phyloP scores from a whole-genome alignment of 768 basidiomycete species.

The Xanthoconium purpureum region DNA sequence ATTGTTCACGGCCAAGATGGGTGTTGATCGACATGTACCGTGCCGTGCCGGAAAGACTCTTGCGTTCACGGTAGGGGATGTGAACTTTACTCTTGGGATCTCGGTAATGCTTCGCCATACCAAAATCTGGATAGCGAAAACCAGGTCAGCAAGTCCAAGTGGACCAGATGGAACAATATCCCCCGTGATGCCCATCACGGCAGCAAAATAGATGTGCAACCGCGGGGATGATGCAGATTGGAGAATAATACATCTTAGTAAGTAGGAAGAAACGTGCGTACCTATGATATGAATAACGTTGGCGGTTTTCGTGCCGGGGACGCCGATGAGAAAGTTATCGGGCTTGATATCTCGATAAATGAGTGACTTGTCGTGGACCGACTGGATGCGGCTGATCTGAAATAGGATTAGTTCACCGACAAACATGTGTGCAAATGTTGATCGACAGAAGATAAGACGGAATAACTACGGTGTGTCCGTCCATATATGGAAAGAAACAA shows the following conservation, averaged over 20 bases:
- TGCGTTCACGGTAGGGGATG: constrained; percentile 98
- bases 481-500: constrained; percentile 1
- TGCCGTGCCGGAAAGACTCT: constrained; percentile 93
- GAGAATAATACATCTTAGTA: constrained; percentile 7
- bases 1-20: constrained; percentile 92
- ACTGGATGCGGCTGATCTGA: constrained; percentile 93
- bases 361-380: constrained; percentile 96
- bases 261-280: constrained; percentile 36
- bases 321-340: constrained; percentile 97
- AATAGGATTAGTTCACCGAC: constrained; percentile 7
- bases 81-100: constrained; percentile 97
- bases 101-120: constrained; percentile 99
- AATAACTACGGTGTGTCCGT: background rate
- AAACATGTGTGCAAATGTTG: constrained; percentile 2
- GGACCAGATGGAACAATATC: background rate
- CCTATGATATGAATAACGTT: constrained; percentile 87
- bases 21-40: constrained; percentile 99
- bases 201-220: background rate
- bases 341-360: constrained; percentile 99
- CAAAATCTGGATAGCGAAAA: constrained; percentile 66
- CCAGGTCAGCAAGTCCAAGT: constrained; percentile 7
- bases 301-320: constrained; percentile 85
- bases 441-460: background rate
- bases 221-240: background rate
- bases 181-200: background rate